phyloP scores from a whole-genome alignment of 192 early-diverging fungal genomes.

The Kappamyces sp. region DNA sequence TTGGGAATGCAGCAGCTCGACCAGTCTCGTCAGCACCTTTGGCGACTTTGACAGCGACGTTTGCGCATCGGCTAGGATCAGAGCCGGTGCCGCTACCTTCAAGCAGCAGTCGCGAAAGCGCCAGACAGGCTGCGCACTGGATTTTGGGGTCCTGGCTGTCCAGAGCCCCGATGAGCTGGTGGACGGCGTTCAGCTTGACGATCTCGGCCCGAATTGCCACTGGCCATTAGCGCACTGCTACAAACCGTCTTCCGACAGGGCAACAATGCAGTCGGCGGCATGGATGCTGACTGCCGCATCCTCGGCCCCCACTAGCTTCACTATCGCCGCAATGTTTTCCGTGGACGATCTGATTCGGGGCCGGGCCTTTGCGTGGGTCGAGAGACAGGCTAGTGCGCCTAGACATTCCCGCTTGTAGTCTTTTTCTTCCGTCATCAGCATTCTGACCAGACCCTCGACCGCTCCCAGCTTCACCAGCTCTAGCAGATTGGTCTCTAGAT shows the following conservation, averaged over 20 bases:
- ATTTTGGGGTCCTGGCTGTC: constrained; percentile 23
- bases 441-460: constrained; percentile 34
- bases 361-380: constrained; percentile 37
- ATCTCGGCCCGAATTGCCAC: constrained; percentile 24
- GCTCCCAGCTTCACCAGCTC: constrained; percentile 43
- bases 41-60: background rate
- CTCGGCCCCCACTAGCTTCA: constrained; percentile 29
- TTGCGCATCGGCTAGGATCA: constrained; percentile 7
- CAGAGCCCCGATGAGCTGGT: constrained; percentile 10
- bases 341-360: constrained; percentile 21
- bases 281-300: constrained; percentile 40
- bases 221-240: background rate
- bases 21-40: constrained; percentile 26
- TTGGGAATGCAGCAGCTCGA: constrained; percentile 34
- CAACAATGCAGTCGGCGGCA: constrained; percentile 42
- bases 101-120: constrained; percentile 27
- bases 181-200: constrained; percentile 23
- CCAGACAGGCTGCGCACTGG: constrained; percentile 18
- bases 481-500: constrained; percentile 39
- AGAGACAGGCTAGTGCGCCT: constrained; percentile 40
- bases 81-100: constrained; percentile 23
- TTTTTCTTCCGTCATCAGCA: constrained; percentile 37
- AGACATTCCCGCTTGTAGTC: constrained; percentile 34
- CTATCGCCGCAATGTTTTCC: constrained; percentile 28
- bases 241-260: constrained; percentile 48